Percentiles rank a stretch among this genome's conserved stretches.
phyloP scores from a whole-genome alignment of 208 protist genomes.

The Acanthamoeba quina region DNA sequence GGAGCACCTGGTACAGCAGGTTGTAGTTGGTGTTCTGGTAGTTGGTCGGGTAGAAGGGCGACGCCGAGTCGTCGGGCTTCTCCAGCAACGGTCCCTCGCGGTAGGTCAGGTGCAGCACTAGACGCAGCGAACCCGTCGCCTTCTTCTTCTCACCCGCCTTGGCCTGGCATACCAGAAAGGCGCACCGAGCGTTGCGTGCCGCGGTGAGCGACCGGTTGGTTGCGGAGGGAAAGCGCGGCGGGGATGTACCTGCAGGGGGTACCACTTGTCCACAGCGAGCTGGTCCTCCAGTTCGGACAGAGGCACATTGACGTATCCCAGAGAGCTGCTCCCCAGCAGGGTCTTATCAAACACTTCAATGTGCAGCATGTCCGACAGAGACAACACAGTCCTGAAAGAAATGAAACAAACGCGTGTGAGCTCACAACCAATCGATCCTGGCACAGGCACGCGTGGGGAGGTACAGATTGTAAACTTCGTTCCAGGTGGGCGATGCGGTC shows the following conservation, averaged over 20 bases:
- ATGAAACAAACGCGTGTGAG: too few relatives aligned
- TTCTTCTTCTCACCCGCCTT: background rate
- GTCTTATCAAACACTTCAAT: conserved; percentile 64
- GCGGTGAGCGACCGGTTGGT: too few relatives aligned
- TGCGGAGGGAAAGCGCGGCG: too few relatives aligned
- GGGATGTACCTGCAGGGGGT: conserved; percentile 8
- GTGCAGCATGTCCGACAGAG: background rate
- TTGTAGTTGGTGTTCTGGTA: conserved; percentile 50
- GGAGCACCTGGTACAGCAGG: conserved; percentile 15
- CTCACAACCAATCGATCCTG: background rate
- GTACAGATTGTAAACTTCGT: conserved; percentile 59
- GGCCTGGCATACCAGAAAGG: background rate
- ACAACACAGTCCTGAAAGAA: background rate
- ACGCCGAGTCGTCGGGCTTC: background rate
- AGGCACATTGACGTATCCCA: conserved; percentile 24
- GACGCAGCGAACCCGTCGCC: conserved; percentile 20
- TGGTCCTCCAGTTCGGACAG: conserved; percentile 56
- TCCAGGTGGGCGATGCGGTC: conserved; percentile 16
- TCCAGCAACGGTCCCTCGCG: conserved; percentile 31
- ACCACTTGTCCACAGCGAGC: conserved; percentile 11
- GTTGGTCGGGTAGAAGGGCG: conserved; percentile 46
- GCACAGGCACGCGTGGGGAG: background rate
- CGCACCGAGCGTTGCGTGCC: background rate
- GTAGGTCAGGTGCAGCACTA: conserved; percentile 41
- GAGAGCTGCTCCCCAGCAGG: conserved; percentile 35